A percentile compares a stretch with the other conserved stretches of the same genome.
These are phyloP conservation scores for Bruguiera parviflora DNA, from an alignment of 345 rosid genomes.

Conservation along the genomic window DNA sequence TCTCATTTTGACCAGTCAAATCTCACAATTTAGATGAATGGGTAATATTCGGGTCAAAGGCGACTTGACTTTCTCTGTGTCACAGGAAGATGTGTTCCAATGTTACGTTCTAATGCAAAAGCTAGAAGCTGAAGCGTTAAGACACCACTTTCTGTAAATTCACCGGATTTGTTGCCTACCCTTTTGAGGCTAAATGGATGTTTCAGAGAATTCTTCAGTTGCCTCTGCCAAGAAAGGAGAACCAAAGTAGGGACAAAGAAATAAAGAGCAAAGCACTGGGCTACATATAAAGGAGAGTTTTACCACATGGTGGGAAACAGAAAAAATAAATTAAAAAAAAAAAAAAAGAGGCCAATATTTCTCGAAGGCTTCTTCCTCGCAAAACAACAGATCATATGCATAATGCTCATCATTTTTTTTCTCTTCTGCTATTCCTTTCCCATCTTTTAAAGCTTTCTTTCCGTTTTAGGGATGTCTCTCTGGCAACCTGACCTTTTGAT, in stretches of 20 bases:
- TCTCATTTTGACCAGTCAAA: neutral
- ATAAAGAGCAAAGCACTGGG: slow-evolving; percentile 19
- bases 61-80: slow-evolving; percentile 1
- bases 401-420: slow-evolving; percentile 3
- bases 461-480: slow-evolving; percentile 24
- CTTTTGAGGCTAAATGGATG: slow-evolving; percentile 12
- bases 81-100: slow-evolving; percentile 49
- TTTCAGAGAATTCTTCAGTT: slow-evolving; percentile 23
- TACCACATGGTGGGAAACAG: slow-evolving; percentile 5
- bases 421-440: neutral
- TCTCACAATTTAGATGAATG: neutral
- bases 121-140: slow-evolving; percentile 23
- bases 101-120: slow-evolving; percentile 48
- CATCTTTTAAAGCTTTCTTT: slow-evolving; percentile 22
- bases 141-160: slow-evolving; percentile 3
- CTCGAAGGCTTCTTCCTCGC: slow-evolving; percentile 16
- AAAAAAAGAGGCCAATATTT: slow-evolving; percentile 2
- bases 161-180: slow-evolving; percentile 22
- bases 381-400: slow-evolving; percentile 15
- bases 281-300: slow-evolving; percentile 22
- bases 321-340: slow-evolving; percentile 3
- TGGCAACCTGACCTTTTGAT: slow-evolving; percentile 36
- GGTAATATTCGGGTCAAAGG: neutral
- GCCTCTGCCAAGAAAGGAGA: slow-evolving; percentile 24
- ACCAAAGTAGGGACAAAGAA: slow-evolving; percentile 4